phyloP scores from a whole-genome alignment of 768 basidiomycete species.

The Boletus bicolor region DNA sequence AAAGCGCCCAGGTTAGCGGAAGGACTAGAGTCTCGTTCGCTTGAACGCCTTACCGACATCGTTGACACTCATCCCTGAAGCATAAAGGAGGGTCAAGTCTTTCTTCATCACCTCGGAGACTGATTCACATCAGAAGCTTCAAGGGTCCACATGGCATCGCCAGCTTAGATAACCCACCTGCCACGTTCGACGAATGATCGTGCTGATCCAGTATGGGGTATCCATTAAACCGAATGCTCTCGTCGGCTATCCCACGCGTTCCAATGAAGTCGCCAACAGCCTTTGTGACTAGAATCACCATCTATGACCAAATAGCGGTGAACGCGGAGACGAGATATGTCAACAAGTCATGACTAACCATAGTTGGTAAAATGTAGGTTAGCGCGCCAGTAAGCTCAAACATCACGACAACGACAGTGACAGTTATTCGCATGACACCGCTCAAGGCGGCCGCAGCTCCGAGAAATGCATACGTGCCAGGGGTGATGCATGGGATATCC shows the following conservation, averaged over 20 bases:
- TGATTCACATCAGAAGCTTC: conserved; percentile 28
- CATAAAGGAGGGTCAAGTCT: conserved; percentile 69
- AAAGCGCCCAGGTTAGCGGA: conserved; percentile 1
- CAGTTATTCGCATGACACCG: conserved; percentile 95
- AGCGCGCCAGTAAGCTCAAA: conserved; percentile 97
- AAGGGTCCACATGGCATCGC: conserved; percentile 3
- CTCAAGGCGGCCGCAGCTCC: conserved; percentile 96
- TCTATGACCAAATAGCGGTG: conserved; percentile 48
- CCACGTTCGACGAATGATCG: conserved; percentile 86
- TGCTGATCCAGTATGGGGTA: conserved; percentile 97
- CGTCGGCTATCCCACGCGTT: conserved; percentile 92
- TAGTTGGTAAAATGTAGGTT: conserved; percentile 95
- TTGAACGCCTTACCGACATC: conserved; percentile 65
- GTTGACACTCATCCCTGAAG: conserved; percentile 69
- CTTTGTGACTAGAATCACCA: conserved; percentile 93
- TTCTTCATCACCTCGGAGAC: conserved; percentile 90
- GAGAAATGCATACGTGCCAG: conserved; percentile 96
- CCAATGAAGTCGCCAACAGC: conserved; percentile 95
- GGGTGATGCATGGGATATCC: conserved; percentile 94
- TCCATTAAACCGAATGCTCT: conserved; percentile 95
- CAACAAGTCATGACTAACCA: conserved; percentile 54
- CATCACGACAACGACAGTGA: conserved; percentile 99
- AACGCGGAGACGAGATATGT: conserved; percentile 4
- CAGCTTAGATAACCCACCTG: conserved; percentile 52
- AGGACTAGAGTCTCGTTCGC: neutral